Evolutionary conservation across 2,329 filamentous ascomycete genomes (phyloP).

Genomic region (Talaromyces marneffei): DNA sequence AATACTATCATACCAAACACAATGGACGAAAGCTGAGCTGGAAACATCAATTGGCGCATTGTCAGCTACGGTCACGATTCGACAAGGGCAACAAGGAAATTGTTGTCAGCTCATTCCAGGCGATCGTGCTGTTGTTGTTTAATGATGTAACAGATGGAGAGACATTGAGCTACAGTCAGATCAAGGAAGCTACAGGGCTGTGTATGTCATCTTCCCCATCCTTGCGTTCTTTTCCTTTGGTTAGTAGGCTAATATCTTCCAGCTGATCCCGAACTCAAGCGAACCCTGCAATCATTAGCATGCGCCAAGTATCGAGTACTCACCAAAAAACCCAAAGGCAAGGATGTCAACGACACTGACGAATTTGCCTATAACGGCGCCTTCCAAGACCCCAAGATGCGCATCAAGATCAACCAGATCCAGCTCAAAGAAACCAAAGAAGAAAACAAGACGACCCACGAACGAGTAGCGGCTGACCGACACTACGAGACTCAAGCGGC

Average conservation of each 20-base stretch:
- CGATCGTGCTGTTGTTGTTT: slow-evolving; percentile 83
- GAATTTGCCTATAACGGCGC: slow-evolving; percentile 73
- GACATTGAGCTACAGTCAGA: slow-evolving; percentile 67
- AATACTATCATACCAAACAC: slow-evolving; percentile 84
- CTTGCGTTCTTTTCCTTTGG: not conserved
- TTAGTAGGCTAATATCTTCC: slow-evolving; percentile 24
- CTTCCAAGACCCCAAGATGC: slow-evolving; percentile 76
- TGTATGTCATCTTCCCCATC: slow-evolving; percentile 40
- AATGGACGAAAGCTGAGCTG: slow-evolving; percentile 79
- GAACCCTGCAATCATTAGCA: slow-evolving; percentile 90
- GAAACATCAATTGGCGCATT: slow-evolving; percentile 92
- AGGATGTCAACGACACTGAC: slow-evolving; percentile 72
- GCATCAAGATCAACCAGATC: slow-evolving; percentile 98
- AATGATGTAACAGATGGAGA: slow-evolving; percentile 62
- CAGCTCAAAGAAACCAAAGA: slow-evolving; percentile 93
- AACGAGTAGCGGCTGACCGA: slow-evolving; percentile 79
- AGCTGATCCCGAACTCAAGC: slow-evolving; percentile 71
- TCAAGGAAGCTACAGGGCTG: slow-evolving; percentile 68
- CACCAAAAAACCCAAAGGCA: slow-evolving; percentile 75
- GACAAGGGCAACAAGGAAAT: slow-evolving; percentile 78
- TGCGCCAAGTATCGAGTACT: slow-evolving; percentile 84
- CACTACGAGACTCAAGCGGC: slow-evolving; percentile 97
- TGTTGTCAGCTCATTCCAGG: slow-evolving; percentile 85
- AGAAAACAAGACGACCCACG: slow-evolving; percentile 90
- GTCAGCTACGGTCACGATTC: slow-evolving; percentile 75